phyloP scores from a whole-genome alignment of 225 moss, liverwort and hornwort species.

The Bryoerythrophyllum caledonicum region DNA sequence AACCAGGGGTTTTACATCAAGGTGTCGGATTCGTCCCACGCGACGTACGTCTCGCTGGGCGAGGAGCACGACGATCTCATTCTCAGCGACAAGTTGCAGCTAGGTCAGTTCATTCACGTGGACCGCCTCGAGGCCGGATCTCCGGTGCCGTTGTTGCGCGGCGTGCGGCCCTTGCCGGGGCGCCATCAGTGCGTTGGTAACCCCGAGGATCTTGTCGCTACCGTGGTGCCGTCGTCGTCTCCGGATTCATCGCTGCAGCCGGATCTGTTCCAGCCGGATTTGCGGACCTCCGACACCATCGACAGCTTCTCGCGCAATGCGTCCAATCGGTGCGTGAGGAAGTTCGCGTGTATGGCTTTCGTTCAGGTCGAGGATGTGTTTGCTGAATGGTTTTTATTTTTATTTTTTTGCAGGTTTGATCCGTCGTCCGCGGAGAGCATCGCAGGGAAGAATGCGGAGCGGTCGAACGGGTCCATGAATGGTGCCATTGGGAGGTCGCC shows the following conservation, averaged over 20 bases:
- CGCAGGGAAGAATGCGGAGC: constrained; percentile 53
- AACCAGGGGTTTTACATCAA: constrained; percentile 64
- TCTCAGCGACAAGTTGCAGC: constrained; percentile 59
- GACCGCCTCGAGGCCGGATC: constrained; percentile 56
- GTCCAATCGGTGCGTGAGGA: constrained; percentile 38
- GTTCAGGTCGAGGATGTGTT: not conserved
- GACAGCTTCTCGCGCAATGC: constrained; percentile 52
- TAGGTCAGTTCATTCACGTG: constrained; percentile 64
- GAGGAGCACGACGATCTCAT: constrained; percentile 65
- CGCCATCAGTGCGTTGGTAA: constrained; percentile 60
- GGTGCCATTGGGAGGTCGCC: constrained; percentile 30
- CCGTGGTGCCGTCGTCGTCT: constrained; percentile 39
- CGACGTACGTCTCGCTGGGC: constrained; percentile 55
- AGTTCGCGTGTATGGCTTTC: not conserved
- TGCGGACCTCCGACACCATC: constrained; percentile 61
- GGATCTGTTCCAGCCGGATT: constrained; percentile 61
- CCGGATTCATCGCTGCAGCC: constrained; percentile 38
- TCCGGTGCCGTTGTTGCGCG: constrained; percentile 56
- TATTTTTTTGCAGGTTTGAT: constrained; percentile 37
- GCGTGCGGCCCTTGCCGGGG: constrained; percentile 55
- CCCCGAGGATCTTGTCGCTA: constrained; percentile 59
- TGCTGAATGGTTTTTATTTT: not conserved
- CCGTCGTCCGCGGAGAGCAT: constrained; percentile 55
- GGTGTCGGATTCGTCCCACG: constrained; percentile 60
- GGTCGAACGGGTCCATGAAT: constrained; percentile 28